Evolutionary conservation across 169 alveolate genomes (phyloP), one percentile per base, ranked within the genome.

Genomic region (Eimeria sp.): DNA sequence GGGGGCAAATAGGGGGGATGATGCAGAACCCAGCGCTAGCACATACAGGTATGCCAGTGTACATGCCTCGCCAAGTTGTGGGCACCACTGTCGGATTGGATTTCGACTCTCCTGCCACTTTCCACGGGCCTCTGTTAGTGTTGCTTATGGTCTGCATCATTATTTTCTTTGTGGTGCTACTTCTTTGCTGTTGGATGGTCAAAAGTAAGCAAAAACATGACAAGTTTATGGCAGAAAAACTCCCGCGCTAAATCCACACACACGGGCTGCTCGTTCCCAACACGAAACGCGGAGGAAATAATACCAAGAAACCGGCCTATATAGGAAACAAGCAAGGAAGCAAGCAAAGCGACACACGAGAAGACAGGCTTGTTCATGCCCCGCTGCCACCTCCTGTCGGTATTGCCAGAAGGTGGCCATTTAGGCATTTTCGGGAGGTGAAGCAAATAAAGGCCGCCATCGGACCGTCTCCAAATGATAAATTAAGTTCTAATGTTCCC

Each of bases 1-100:
- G 93, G 93, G 93, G 93, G n/a, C 93, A 87, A 46, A 64, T 87
- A 62, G 93, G 93, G 68, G 93, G 93, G n/a, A 87, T 87, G 93
- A 60, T 87, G 93, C 93, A 87, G 46, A 87, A n/a, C 74, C 93
- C 93, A 52, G 82, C 82, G 0, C 25, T 87, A 14, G 93, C 93
- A 8, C 93, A 87, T 54, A 87, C 93, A 10, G 93, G 93, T 20
- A 64, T 87, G 82, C 78, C 93, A 30, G 93, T 87, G 49, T 87
- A 60, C 33, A 46, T 87, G 93, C 93, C 93, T 58, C 78, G 93
- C 66, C 66, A 87, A 40, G 93, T 64, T 40, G 68, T 87, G 16
- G 93, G 82, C 49, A 87, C 93, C 54, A 87, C 93, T 18, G 40
- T 87, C 18, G 93, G 93, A 43, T 68, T 87, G 27, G 93, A 87